Evolutionary conservation across 2,329 filamentous ascomycete genomes (phyloP).

Genomic region (Aspergillus ochraceus): DNA sequence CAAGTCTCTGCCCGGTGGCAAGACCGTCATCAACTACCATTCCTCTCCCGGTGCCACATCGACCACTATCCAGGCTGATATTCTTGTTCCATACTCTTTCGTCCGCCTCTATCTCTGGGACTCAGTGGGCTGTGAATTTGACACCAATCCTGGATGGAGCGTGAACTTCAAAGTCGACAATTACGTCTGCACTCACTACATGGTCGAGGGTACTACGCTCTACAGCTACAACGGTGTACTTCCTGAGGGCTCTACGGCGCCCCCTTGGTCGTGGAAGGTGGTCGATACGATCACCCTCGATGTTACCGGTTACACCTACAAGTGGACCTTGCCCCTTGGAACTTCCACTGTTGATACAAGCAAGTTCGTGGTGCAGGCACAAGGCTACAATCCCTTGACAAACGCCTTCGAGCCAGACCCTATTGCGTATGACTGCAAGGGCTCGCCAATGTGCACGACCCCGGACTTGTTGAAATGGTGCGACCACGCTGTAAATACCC

Average conservation of each 20-base stretch:
- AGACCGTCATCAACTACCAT: conserved; percentile 12
- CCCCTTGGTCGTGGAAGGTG: conserved; percentile 11
- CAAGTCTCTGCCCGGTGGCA: conserved; percentile 7
- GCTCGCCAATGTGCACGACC: conserved; percentile 12
- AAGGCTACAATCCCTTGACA: conserved; percentile 13
- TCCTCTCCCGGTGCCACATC: conserved; percentile 6
- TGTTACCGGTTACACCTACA: conserved; percentile 16
- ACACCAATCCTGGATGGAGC: conserved; percentile 12
- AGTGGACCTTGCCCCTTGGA: conserved; percentile 13
- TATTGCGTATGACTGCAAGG: conserved; percentile 12
- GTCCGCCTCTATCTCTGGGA: conserved; percentile 18
- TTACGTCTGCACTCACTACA: conserved; percentile 13
- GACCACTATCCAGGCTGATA: conserved; percentile 13
- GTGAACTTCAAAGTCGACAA: conserved; percentile 8
- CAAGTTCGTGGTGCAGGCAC: conserved; percentile 15
- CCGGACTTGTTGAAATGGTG: conserved; percentile 14
- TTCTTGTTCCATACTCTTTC: conserved; percentile 18
- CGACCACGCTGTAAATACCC: conserved; percentile 12
- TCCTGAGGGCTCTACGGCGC: conserved; percentile 14
- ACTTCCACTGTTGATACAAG: conserved; percentile 13
- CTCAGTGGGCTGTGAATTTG: conserved; percentile 14
- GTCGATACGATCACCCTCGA: conserved; percentile 7
- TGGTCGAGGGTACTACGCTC: conserved; percentile 15
- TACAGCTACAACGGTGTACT: conserved; percentile 13
- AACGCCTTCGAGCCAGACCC: conserved; percentile 9